Base-by-base conservation (phyloP, 768 basidiomycete genomes). In the Suillus bovinus region DNA sequence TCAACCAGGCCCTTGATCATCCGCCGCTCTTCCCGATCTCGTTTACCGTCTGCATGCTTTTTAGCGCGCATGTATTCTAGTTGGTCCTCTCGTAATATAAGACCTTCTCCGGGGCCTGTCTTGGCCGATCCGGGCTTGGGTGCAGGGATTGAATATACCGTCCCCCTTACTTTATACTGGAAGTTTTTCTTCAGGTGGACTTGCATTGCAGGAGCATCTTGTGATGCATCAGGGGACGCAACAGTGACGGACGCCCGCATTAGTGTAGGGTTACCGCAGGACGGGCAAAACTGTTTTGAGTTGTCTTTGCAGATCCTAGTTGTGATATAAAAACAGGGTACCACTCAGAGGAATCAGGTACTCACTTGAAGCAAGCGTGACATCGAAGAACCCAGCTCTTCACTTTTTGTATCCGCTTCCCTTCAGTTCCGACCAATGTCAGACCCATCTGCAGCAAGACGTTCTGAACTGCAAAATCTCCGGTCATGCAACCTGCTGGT, bases 381-480 rank as follows among this genome's bases (percentile, higher is more conserved):
- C 97, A 99, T 61, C 97, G 79, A 70, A 99, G 77, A 1, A 99
- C 94, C 93, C 94, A 99, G 63, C 87, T 99, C 76, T 96, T 94
- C 31, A 99, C 88, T 69, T 86, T 91, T 65, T 90, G 84, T 62
- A 99, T 96, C 67, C 86, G 82, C 78, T 90, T 96, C 5, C 97
- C 97, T 65, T 95, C 94, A 8, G 91, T 84, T 10, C 94, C 89
- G 13, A 99, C 88, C 33, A 99, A 81, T 64, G 89, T 91, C 65
- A 99, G 77, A 0, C 91, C 91, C 91, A 99, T 95, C 74, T 97
- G 96, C 57, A 99, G 76, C 65, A 96, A 77, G 24, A 99, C 93
- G 70, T 99, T 99, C 77, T 99, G 97, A 88, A 99, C 97, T 20
- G 97, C 97, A 74, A 95, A 99, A 83, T 99, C 97, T 24, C 93